phyloP scores from a whole-genome alignment of 1,139 yeast genomes.

The Geotrichum fermentans region DNA sequence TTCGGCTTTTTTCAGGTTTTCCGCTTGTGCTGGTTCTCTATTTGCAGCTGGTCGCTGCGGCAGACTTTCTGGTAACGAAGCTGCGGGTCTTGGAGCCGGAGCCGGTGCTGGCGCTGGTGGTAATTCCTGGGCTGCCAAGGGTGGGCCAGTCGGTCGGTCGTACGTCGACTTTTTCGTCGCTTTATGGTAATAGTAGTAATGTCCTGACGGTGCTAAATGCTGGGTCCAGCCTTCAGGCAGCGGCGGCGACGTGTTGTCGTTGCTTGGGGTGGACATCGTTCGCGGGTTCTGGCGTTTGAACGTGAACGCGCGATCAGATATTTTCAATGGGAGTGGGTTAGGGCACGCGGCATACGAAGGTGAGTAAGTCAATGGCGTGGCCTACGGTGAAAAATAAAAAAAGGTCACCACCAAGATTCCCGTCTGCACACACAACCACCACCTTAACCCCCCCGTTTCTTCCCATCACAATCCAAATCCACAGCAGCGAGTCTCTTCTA shows the following conservation, averaged over 20 bases:
- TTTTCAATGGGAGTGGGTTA: no score
- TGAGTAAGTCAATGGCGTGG: no score
- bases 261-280: background rate
- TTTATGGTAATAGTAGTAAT: conserved; percentile 33
- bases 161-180: conserved; percentile 34
- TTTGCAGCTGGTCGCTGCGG: conserved; percentile 1
- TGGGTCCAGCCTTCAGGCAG: conserved; percentile 34
- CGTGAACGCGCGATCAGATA: background rate
- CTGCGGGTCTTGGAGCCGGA: background rate
- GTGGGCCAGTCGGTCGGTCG: no score
- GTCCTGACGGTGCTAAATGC: conserved; percentile 37
- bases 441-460: background rate
- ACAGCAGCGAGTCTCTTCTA: background rate
- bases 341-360: no score
- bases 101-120: background rate
- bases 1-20: background rate
- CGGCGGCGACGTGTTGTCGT: conserved; percentile 4
- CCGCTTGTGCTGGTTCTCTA: background rate
- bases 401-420: conserved; percentile 12
- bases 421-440: background rate
- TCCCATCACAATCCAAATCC: background rate
- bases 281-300: background rate
- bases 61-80: background rate
- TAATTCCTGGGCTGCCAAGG: conserved; percentile 17
- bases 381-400: no score